Evolutionary conservation across 495 filamentous ascomycete genomes (phyloP).

Genomic region (Penicillium silybi): DNA sequence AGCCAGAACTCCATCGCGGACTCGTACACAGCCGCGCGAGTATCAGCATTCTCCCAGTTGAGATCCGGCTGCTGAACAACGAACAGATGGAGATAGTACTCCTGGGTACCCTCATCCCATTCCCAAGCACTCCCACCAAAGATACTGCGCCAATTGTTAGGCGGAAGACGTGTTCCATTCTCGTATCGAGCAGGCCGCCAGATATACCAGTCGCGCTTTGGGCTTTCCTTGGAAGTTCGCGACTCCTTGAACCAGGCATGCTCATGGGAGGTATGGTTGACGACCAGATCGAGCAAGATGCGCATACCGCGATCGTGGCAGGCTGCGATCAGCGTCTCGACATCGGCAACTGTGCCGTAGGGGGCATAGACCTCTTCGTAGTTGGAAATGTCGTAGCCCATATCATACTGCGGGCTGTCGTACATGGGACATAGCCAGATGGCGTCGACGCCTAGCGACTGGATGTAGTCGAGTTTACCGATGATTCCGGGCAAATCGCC

Average conservation of each 20-base stretch:
- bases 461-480: constrained; percentile 55
- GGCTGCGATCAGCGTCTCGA: constrained; percentile 47
- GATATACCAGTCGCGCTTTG: constrained; percentile 60
- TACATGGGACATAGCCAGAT: constrained; percentile 43
- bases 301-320: constrained; percentile 49
- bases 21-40: constrained; percentile 47
- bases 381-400: constrained; percentile 56
- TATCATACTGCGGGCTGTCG: constrained; percentile 51
- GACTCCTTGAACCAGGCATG: constrained; percentile 57
- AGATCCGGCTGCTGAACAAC: constrained; percentile 50
- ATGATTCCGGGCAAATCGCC: constrained; percentile 61
- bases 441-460: constrained; percentile 36
- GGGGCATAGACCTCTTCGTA: constrained; percentile 52
- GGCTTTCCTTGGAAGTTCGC: constrained; percentile 36
- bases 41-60: constrained; percentile 51
- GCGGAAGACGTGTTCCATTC: constrained; percentile 49
- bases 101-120: constrained; percentile 47
- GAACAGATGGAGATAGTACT: constrained; percentile 54
- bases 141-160: constrained; percentile 55
- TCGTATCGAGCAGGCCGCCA: constrained; percentile 49
- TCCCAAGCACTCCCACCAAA: constrained; percentile 54
- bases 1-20: constrained; percentile 52
- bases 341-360: constrained; percentile 54
- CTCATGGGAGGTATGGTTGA: constrained; percentile 57
- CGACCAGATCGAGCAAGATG: constrained; percentile 54